Evolutionary conservation across 495 filamentous ascomycete genomes (phyloP).

Genomic region (Penicillium bovifimosum): DNA sequence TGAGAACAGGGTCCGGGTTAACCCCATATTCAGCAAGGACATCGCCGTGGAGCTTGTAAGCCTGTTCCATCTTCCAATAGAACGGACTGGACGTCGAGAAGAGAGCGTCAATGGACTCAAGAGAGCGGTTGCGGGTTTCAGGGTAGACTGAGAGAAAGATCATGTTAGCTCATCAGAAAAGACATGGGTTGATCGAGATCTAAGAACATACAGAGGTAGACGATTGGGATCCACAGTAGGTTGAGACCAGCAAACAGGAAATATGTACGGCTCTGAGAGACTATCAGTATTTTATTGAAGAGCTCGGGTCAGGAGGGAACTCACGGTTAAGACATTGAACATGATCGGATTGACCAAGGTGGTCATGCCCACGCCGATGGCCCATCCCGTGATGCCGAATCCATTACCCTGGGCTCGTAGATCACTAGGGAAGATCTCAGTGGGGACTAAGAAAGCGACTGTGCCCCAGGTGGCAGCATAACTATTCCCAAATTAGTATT

Average conservation of each 20-base stretch:
- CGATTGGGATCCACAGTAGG: conserved; percentile 48
- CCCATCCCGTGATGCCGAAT: conserved; percentile 54
- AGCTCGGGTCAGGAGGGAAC: not conserved
- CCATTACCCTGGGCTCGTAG: conserved; percentile 51
- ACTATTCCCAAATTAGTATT: conserved; percentile 5
- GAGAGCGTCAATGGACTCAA: conserved; percentile 55
- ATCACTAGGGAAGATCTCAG: conserved; percentile 49
- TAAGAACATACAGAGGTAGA: conserved; percentile 36
- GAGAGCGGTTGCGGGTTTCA: conserved; percentile 51
- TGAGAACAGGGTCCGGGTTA: conserved; percentile 2
- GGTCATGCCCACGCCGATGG: conserved; percentile 51
- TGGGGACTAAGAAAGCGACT: conserved; percentile 48
- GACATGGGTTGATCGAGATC: not conserved
- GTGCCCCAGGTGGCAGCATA: conserved; percentile 54
- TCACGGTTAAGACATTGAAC: conserved; percentile 35
- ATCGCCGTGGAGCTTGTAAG: conserved; percentile 31
- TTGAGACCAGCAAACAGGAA: conserved; percentile 51
- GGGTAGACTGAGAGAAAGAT: conserved; percentile 43
- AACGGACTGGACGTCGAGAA: conserved; percentile 40
- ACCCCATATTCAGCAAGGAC: conserved; percentile 25
- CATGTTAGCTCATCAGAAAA: not conserved
- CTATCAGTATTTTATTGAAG: conserved; percentile 2
- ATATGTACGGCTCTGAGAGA: conserved; percentile 39
- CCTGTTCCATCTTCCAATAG: conserved; percentile 36
- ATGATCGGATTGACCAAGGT: conserved; percentile 50